A percentile compares a stretch with the other conserved stretches of the same genome.
These are phyloP conservation scores for Moricandia moricandioides DNA, from an alignment of 345 rosid species.

Conservation along the genomic window DNA sequence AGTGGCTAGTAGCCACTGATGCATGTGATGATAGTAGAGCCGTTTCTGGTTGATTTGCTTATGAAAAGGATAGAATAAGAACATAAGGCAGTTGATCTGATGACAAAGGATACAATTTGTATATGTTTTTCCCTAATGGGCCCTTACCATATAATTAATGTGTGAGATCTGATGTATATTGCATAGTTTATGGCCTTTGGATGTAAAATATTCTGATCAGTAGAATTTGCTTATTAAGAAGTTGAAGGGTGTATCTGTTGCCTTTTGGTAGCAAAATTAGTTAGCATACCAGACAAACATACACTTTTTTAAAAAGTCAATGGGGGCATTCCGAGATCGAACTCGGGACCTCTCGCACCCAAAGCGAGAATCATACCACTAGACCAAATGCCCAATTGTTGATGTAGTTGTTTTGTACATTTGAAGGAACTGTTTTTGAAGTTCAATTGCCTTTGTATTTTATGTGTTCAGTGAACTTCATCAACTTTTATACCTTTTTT, in stretches of 20 bases:
- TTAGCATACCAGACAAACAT: neutral
- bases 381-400: conserved; percentile 63
- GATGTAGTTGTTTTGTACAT: conserved; percentile 1
- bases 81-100: neutral
- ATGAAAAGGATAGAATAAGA: neutral
- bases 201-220: neutral
- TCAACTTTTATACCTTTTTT: neutral
- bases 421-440: neutral
- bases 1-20: neutral
- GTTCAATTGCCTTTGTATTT: neutral
- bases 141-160: neutral
- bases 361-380: conserved; percentile 94
- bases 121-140: neutral
- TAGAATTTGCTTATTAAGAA: neutral
- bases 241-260: neutral
- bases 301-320: neutral
- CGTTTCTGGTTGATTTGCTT: neutral
- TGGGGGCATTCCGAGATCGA: conserved; percentile 69
- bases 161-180: neutral
- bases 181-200: neutral
- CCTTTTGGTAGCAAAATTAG: neutral
- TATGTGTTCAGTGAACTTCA: neutral
- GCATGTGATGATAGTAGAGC: neutral
- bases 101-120: neutral
- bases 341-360: conserved; percentile 93